Evolutionary conservation across 768 basidiomycete species (phyloP).

Genomic region (Mrakia blollopis): DNA sequence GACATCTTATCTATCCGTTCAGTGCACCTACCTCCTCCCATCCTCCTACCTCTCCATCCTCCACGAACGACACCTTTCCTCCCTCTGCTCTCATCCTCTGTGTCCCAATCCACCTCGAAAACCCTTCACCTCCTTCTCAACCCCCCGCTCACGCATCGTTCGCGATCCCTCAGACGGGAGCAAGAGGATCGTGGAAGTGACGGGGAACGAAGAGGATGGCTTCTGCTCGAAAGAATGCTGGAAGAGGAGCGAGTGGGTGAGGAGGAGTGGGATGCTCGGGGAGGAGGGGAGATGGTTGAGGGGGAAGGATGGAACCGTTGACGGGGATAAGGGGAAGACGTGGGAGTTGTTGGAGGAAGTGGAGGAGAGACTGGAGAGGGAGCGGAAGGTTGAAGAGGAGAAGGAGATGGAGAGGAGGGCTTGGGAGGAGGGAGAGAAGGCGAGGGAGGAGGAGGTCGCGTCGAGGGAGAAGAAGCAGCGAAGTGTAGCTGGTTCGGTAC

Average conservation of each 20-base stretch:
- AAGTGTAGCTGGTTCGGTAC: background rate
- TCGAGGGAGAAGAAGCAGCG: background rate
- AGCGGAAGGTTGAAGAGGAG: background rate
- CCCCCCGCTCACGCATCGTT: conserved; percentile 20
- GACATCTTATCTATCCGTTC: background rate
- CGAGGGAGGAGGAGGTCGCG: background rate
- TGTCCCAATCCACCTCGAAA: conserved; percentile 12
- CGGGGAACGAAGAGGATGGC: conserved; percentile 25
- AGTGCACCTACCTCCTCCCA: conserved; percentile 18
- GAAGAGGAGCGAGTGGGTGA: conserved; percentile 20
- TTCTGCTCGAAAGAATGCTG: conserved; percentile 16
- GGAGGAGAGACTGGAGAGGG: conserved; percentile 1
- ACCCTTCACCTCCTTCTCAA: conserved; percentile 18
- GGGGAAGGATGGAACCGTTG: background rate
- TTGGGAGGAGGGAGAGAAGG: background rate
- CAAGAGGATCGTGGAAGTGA: conserved; percentile 1
- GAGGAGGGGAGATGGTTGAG: conserved; percentile 19
- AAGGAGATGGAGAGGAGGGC: background rate
- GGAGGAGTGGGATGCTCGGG: background rate
- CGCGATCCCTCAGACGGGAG: background rate
- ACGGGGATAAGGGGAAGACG: background rate
- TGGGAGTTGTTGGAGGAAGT: conserved; percentile 18
- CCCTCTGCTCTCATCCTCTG: conserved; percentile 22
- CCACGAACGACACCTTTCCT: conserved; percentile 29
- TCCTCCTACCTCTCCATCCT: conserved; percentile 25